Conservation (phyloP, 306 rosid species). For the Cicer cuneatum region DNA sequence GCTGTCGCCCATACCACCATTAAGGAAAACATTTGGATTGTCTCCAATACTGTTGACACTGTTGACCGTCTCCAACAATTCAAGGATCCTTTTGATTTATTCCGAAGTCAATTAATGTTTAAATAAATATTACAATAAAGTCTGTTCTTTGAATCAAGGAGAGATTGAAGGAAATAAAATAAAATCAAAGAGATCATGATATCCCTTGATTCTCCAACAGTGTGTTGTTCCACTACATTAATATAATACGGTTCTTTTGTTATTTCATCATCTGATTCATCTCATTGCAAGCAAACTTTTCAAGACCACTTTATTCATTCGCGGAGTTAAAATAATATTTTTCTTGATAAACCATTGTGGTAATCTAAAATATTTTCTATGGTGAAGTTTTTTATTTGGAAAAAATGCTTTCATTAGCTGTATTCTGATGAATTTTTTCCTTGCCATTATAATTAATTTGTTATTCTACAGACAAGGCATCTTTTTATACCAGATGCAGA, state of each 20-base stretch:
- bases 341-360: background rate
- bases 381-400: slow-evolving; percentile 14
- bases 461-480: slow-evolving; percentile 71
- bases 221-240: background rate
- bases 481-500: slow-evolving; percentile 78
- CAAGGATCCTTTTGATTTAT: too few relatives aligned
- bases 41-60: too few relatives aligned
- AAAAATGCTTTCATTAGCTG: background rate
- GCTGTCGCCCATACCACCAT: too few relatives aligned
- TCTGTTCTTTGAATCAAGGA: too few relatives aligned
- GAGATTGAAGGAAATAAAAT: too few relatives aligned
- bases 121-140: too few relatives aligned
- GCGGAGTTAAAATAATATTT: background rate
- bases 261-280: slow-evolving; percentile 29
- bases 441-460: slow-evolving; percentile 11
- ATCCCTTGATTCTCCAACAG: too few relatives aligned
- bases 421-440: slow-evolving; percentile 24
- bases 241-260: slow-evolving; percentile 3
- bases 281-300: slow-evolving; percentile 17
- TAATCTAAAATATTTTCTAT: slow-evolving; percentile 11
- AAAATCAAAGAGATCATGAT: too few relatives aligned
- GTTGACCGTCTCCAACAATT: too few relatives aligned
- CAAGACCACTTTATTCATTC: slow-evolving; percentile 1
- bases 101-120: too few relatives aligned
- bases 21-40: too few relatives aligned